phyloP scores from a whole-genome alignment of 148 eudicot species.

The Rhododendron williamsianum region DNA sequence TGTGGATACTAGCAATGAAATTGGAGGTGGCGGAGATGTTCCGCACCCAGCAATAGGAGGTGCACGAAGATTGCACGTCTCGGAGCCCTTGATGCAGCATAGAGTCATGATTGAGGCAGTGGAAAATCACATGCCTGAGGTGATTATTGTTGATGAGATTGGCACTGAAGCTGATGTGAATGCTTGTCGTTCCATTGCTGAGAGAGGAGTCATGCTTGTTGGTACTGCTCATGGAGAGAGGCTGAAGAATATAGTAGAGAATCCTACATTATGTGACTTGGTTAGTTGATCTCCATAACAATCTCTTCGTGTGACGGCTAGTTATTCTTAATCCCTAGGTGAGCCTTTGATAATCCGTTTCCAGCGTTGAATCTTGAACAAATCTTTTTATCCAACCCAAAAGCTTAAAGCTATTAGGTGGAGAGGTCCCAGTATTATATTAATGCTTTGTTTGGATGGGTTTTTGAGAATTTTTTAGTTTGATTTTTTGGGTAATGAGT shows the following conservation, averaged over 20 bases:
- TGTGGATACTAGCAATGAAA: slow-evolving; percentile 50
- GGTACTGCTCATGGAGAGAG: slow-evolving; percentile 54
- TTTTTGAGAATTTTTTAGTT: too few species aligned
- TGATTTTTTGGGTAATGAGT: too few species aligned
- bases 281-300: slow-evolving; percentile 19
- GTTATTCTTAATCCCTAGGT: neutral
- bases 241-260: slow-evolving; percentile 37
- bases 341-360: neutral
- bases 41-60: slow-evolving; percentile 47
- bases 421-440: neutral
- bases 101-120: slow-evolving; percentile 51
- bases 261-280: slow-evolving; percentile 40
- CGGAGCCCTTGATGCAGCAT: slow-evolving; percentile 39
- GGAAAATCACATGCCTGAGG: slow-evolving; percentile 61
- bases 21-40: slow-evolving; percentile 54
- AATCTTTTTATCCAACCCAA: neutral
- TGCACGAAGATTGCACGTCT: slow-evolving; percentile 44
- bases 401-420: neutral
- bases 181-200: slow-evolving; percentile 51
- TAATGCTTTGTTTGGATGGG: too few species aligned
- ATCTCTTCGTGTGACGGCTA: neutral
- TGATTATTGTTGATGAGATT: slow-evolving; percentile 51
- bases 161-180: slow-evolving; percentile 42
- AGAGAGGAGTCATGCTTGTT: slow-evolving; percentile 58
- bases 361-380: neutral